Evolutionary conservation across 495 filamentous ascomycete species (phyloP).

Genomic region (Schizothecium vesticola): DNA sequence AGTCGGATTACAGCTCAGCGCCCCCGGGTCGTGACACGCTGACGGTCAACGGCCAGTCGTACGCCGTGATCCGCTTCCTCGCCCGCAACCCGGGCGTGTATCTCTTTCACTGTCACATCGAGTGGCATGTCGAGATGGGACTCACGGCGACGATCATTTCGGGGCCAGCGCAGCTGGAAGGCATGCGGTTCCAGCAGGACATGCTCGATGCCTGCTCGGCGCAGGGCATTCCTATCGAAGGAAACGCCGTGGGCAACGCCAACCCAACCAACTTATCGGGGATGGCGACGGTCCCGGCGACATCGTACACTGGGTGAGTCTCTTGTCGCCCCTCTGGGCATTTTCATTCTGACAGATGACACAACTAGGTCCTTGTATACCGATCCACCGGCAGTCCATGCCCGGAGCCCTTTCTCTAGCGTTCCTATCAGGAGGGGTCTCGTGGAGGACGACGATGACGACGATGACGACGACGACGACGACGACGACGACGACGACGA

Average conservation of each 20-base stretch:
- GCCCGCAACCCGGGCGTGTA: constrained; percentile 72
- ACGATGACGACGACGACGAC: background rate
- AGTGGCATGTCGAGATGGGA: constrained; percentile 74
- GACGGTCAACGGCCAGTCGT: constrained; percentile 46
- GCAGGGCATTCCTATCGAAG: constrained; percentile 44
- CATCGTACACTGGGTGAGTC: constrained; percentile 37
- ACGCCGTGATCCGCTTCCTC: constrained; percentile 53
- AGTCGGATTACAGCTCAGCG: constrained; percentile 31
- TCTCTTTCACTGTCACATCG: constrained; percentile 78
- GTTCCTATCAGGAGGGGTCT: background rate
- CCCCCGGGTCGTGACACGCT: constrained; percentile 52
- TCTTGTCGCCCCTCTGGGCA: background rate
- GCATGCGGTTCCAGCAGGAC: constrained; percentile 55
- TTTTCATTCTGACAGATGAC: background rate
- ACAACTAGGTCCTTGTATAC: background rate
- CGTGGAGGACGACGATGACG: background rate
- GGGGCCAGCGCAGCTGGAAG: constrained; percentile 55
- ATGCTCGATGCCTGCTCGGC: constrained; percentile 55
- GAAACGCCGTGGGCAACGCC: constrained; percentile 75
- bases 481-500: background rate
- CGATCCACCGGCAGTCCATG: background rate
- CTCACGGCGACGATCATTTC: constrained; percentile 69
- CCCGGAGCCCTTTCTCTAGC: background rate
- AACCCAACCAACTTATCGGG: constrained; percentile 59
- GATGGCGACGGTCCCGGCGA: constrained; percentile 36